These are phyloP conservation scores for Leucosporidium scottii DNA, from an alignment of 768 basidiomycete species.

Conservation along the genomic window DNA sequence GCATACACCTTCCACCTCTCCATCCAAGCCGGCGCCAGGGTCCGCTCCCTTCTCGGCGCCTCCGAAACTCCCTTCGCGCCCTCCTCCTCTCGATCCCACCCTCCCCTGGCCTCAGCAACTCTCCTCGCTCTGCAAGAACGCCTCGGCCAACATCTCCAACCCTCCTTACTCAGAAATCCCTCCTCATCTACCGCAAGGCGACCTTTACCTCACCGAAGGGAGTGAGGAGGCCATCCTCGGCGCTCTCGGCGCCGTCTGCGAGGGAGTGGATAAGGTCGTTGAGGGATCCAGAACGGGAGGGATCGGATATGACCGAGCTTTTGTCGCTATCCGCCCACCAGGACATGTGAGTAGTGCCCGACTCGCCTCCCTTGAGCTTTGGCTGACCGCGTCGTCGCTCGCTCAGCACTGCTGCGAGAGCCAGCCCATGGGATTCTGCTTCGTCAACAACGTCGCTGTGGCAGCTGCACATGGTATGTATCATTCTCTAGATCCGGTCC, in stretches of 20 bases:
- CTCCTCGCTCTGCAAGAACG: constrained; percentile 1
- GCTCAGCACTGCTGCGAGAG: constrained; percentile 84
- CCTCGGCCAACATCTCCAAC: constrained; percentile 47
- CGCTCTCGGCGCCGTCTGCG: constrained; percentile 73
- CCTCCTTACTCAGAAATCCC: constrained; percentile 70
- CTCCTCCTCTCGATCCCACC: constrained; percentile 44
- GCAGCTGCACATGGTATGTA: constrained; percentile 77
- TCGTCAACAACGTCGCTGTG: constrained; percentile 85
- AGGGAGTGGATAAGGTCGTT: constrained; percentile 68
- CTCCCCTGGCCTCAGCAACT: constrained; percentile 35
- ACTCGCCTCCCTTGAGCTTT: not conserved
- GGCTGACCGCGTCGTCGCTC: not conserved
- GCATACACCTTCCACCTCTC: constrained; percentile 50
- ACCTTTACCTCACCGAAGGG: constrained; percentile 74
- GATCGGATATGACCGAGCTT: constrained; percentile 48
- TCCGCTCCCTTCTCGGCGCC: not conserved
- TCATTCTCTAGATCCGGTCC: not conserved
- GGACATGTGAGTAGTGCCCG: constrained; percentile 45
- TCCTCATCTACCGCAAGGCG: constrained; percentile 60
- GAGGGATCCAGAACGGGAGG: not conserved
- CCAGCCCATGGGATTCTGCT: constrained; percentile 86
- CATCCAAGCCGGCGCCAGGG: constrained; percentile 17
- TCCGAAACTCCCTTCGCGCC: constrained; percentile 56
- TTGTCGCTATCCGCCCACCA: constrained; percentile 80
- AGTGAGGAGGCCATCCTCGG: constrained; percentile 73